Evolutionary conservation across 306 rosid genomes (phyloP), one percentile per base, ranked within the genome.

Genomic region (Casuarina glauca): DNA sequence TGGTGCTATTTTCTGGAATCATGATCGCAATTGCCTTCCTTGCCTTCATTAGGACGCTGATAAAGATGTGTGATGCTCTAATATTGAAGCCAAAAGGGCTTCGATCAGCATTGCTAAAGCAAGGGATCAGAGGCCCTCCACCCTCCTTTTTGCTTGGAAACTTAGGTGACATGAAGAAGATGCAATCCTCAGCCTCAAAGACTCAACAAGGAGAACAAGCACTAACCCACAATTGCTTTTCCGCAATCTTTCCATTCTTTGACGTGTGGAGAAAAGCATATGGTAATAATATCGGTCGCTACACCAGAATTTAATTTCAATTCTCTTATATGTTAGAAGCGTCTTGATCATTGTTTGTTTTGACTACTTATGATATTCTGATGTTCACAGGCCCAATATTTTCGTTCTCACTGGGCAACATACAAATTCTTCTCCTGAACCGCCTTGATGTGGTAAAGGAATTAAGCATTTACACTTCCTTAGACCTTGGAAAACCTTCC

Each of bases 51-150:
- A 66, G 41, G 5, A 20, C 72, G 62, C 9, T 82, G 46, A 45
- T 77, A 42, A 39, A 16, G 73, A 66, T 81, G 32, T 81, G 72
- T 32, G 51, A 42, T 36, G 50, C 46, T 6, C 19, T 87, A 15
- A 80, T 81, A 57, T 5, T 10, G 54, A 76, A 81, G 60, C 90
- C 90, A 64, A 41, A 63, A 35, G 77, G 81, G 43, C 76, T 84
- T 54, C 72, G 86, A 13, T 57, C 83, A 49, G 66, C 55, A 39
- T 75, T 87, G 7, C 66, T 32, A 44, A 83, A 81, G 15, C 91
- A 88, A 83, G 86, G 91, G 9, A 81, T 88, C 62, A 79, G 9
- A 8, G 91, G 91, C 42, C 89, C 91, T 32, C 75, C 84, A 4
- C 76, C 84, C n/a, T 48, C 80, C 69, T 41, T 83, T 38, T 72